Conservation (phyloP, 192 early-diverging fungal genomes). For the Coemansia sp. region DNA sequence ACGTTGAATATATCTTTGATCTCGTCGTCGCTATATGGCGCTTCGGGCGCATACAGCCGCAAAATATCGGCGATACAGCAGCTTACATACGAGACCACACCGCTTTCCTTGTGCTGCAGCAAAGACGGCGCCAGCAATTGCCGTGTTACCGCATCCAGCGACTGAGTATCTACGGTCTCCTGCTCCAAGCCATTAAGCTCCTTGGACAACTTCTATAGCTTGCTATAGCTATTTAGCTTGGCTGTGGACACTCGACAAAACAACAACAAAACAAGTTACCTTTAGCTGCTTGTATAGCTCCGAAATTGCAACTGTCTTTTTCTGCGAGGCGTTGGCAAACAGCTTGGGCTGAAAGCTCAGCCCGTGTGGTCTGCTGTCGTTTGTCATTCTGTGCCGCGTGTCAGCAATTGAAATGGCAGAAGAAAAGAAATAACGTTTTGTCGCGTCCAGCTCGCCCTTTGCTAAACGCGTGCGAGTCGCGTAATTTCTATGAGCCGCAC, state of each 20-base stretch:
- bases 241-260: too few species aligned
- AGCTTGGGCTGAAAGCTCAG: slow-evolving; percentile 53
- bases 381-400: slow-evolving; percentile 19
- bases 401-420: background rate
- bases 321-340: slow-evolving; percentile 35
- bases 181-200: slow-evolving; percentile 74
- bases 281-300: slow-evolving; percentile 54
- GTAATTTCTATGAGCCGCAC: background rate
- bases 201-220: slow-evolving; percentile 66
- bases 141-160: slow-evolving; percentile 62
- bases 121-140: slow-evolving; percentile 69
- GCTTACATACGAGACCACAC: slow-evolving; percentile 67
- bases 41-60: slow-evolving; percentile 89
- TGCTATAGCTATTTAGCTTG: too few species aligned
- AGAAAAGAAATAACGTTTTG: background rate
- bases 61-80: slow-evolving; percentile 92
- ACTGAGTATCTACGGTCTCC: slow-evolving; percentile 66
- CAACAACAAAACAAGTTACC: slow-evolving; percentile 14
- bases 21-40: slow-evolving; percentile 78
- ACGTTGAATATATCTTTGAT: slow-evolving; percentile 76
- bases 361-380: slow-evolving; percentile 30
- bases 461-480: slow-evolving; percentile 6
- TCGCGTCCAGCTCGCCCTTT: too few species aligned
- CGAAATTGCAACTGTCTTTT: slow-evolving; percentile 40
- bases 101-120: slow-evolving; percentile 75